A percentile compares a stretch with the other conserved stretches of the same genome.
Evolutionary conservation across 225 moss, liverwort and hornwort species (phyloP).

Genomic region (Pseudoscleropodium purum): DNA sequence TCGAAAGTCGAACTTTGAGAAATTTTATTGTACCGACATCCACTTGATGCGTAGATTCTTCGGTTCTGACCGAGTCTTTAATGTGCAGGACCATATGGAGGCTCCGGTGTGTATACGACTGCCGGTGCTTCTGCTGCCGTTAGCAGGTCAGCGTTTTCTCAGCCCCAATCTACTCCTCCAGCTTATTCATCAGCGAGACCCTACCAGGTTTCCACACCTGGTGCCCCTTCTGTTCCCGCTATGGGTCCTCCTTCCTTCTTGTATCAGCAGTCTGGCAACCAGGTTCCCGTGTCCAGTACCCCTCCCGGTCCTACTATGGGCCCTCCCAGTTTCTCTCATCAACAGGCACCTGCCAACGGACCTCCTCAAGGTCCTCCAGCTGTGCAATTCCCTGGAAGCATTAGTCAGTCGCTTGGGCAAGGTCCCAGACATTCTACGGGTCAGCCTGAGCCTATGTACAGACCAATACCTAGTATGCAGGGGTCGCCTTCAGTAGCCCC

Average conservation of each 20-base stretch:
- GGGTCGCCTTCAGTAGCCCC: constrained; percentile 18
- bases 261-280: constrained; percentile 36
- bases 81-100: constrained; percentile 32
- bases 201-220: constrained; percentile 25
- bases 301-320: constrained; percentile 30
- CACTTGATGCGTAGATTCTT: not conserved
- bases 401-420: constrained; percentile 29
- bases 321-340: constrained; percentile 29
- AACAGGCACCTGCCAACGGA: constrained; percentile 31
- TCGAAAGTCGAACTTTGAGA: not conserved
- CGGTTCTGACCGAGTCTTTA: not conserved
- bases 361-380: constrained; percentile 26
- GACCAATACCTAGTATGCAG: constrained; percentile 22
- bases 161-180: constrained; percentile 18
- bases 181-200: constrained; percentile 22
- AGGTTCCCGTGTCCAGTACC: constrained; percentile 15
- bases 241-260: constrained; percentile 34
- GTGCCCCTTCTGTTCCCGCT: constrained; percentile 25
- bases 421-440: constrained; percentile 35
- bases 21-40: not conserved
- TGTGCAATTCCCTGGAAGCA: constrained; percentile 28
- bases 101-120: constrained; percentile 13
- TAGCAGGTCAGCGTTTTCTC: constrained; percentile 30
- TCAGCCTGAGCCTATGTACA: constrained; percentile 31
- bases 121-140: constrained; percentile 2